These are phyloP conservation scores for Hippophae tibetana DNA, from an alignment of 306 rosid genomes.

Conservation along the genomic window DNA sequence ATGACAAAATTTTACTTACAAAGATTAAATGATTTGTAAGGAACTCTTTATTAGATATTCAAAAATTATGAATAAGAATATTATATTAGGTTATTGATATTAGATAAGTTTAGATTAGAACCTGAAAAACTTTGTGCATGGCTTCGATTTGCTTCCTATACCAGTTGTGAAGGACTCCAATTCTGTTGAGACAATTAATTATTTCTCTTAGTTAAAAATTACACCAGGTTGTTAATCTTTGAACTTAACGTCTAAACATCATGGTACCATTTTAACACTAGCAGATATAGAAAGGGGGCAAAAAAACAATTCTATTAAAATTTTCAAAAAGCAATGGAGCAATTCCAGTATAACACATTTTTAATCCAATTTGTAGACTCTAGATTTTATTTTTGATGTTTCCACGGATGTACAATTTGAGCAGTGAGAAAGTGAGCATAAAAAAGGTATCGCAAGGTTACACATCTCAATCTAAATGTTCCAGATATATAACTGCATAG, in stretches of 20 bases:
- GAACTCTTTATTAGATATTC: constrained; percentile 20
- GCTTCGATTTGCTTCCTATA: constrained; percentile 98
- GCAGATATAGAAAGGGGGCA: background rate
- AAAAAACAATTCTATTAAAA: constrained; percentile 4
- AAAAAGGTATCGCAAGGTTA: no score
- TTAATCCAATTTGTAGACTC: no score
- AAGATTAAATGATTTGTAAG: constrained; percentile 8
- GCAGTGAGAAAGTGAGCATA: no score
- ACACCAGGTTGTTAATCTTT: constrained; percentile 36
- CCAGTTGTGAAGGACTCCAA: constrained; percentile 71
- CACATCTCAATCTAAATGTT: no score
- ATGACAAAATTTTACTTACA: constrained; percentile 33
- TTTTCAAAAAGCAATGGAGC: background rate
- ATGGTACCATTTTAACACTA: constrained; percentile 15
- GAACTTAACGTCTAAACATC: constrained; percentile 26
- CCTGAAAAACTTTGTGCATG: constrained; percentile 99
- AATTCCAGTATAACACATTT: no score
- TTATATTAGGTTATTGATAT: constrained; percentile 46
- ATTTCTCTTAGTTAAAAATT: constrained; percentile 55
- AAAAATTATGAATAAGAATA: constrained; percentile 23
- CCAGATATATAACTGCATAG: no score
- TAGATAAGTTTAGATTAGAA: constrained; percentile 86
- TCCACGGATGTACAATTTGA: no score
- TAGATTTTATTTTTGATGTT: no score
- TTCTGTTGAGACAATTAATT: constrained; percentile 97